phyloP scores from a whole-genome alignment of 495 filamentous ascomycete species.

The Cryomyces antarcticus region DNA sequence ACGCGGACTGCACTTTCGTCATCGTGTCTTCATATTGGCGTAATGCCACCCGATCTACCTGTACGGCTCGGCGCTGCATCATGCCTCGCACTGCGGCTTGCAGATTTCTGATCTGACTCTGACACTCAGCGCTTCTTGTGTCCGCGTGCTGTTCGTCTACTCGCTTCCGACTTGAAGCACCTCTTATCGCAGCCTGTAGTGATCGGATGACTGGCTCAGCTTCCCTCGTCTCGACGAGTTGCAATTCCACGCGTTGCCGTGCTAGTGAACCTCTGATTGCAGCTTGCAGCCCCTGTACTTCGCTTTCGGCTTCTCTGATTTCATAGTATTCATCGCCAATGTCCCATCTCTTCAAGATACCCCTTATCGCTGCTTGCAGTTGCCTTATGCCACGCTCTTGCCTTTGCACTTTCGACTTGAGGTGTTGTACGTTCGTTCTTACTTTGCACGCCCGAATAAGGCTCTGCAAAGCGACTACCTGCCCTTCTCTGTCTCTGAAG shows the following conservation, averaged over 20 bases:
- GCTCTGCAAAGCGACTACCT: slow-evolving; percentile 68
- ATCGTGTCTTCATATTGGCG: slow-evolving; percentile 2
- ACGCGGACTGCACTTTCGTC: slow-evolving; percentile 6
- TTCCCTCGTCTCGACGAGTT: slow-evolving; percentile 14
- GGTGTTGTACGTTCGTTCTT: slow-evolving; percentile 41
- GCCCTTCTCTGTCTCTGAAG: slow-evolving; percentile 48
- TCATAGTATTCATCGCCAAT: slow-evolving; percentile 18
- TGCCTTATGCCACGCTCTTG: slow-evolving; percentile 35
- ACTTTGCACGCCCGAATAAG: slow-evolving; percentile 59
- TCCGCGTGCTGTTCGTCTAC: slow-evolving; percentile 27
- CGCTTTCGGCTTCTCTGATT: slow-evolving; percentile 20
- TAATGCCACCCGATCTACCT: slow-evolving; percentile 4
- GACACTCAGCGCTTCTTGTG: slow-evolving; percentile 24
- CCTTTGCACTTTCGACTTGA: slow-evolving; percentile 38
- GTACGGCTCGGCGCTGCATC: slow-evolving; percentile 7
- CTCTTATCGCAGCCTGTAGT: slow-evolving; percentile 47
- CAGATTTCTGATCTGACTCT: slow-evolving; percentile 33
- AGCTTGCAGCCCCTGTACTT: slow-evolving; percentile 40
- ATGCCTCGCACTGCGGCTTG: slow-evolving; percentile 37
- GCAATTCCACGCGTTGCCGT: slow-evolving; percentile 14
- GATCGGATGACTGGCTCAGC: slow-evolving; percentile 31
- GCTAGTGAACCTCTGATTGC: slow-evolving; percentile 20
- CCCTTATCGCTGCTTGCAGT: slow-evolving; percentile 29
- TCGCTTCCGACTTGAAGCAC: slow-evolving; percentile 31
- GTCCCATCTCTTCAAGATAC: slow-evolving; percentile 16